These are phyloP conservation scores for Escallonia rubra DNA, from an alignment of 129 eudicot genomes.

Conservation along the genomic window DNA sequence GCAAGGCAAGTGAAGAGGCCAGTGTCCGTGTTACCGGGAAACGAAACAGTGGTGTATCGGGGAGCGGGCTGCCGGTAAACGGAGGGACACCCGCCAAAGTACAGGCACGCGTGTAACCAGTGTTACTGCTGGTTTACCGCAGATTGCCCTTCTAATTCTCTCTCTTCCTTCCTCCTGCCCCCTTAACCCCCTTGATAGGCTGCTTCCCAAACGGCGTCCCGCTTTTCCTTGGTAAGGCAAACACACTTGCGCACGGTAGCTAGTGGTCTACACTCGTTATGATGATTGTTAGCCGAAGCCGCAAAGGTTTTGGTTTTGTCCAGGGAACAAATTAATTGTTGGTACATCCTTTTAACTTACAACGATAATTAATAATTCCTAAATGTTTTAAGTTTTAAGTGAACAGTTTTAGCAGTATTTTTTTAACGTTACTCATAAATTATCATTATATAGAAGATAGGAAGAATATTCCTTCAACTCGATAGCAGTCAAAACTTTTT, in stretches of 20 bases:
- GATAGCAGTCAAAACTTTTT: no score
- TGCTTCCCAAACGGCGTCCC: not conserved
- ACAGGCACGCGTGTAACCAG: constrained; percentile 20
- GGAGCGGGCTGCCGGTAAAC: constrained; percentile 8
- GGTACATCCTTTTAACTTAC: no score
- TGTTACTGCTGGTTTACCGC: constrained; percentile 2
- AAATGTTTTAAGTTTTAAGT: no score
- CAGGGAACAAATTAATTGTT: no score
- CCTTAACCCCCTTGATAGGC: not conserved
- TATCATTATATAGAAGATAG: no score
- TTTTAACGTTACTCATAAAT: no score
- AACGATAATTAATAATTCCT: no score
- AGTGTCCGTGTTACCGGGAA: constrained; percentile 20
- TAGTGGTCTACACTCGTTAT: no score
- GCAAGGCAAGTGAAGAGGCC: not conserved
- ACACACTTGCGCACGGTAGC: not conserved
- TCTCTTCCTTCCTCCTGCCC: not conserved
- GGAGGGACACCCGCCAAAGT: constrained; percentile 19
- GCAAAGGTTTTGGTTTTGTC: no score
- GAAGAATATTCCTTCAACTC: no score
- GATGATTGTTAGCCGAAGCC: no score
- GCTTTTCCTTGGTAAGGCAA: not conserved
- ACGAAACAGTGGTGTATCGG: constrained; percentile 4
- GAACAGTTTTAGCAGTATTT: no score
- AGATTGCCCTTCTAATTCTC: not conserved